Evolutionary conservation across 176 grass and related monocot genomes (phyloP).

Genomic region (Hyparrhenia diplandra): DNA sequence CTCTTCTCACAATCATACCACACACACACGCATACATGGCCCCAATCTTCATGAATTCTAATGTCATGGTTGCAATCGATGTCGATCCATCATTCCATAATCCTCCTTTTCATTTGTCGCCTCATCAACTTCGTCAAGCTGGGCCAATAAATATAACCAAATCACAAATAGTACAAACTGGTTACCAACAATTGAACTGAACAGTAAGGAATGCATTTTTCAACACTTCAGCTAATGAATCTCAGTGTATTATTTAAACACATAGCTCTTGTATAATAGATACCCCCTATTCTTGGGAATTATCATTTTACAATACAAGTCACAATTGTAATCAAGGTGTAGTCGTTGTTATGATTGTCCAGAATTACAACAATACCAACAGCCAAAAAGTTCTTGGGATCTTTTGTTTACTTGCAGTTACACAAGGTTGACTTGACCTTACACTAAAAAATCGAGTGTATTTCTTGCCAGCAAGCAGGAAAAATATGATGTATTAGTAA

Average conservation of each 20-base stretch:
- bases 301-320: background rate
- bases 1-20: no score
- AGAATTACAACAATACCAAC: background rate
- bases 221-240: background rate
- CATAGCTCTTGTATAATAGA: background rate
- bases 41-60: no score
- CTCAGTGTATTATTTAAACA: background rate
- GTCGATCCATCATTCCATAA: constrained; percentile 49
- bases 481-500: no score
- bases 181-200: constrained; percentile 16
- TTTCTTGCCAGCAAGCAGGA: no score
- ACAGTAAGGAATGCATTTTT: constrained; percentile 16
- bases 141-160: constrained; percentile 6
- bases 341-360: no score
- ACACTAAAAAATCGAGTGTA: no score
- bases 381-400: background rate
- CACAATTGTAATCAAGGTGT: background rate
- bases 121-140: constrained; percentile 52
- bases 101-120: constrained; percentile 36
- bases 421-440: no score
- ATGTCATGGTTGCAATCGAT: constrained; percentile 27
- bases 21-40: no score
- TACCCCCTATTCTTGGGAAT: background rate
- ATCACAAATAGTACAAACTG: constrained; percentile 9
- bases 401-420: no score